A percentile compares a stretch with the other conserved stretches of the same genome.
Evolutionary conservation across 192 early-diverging fungal genomes (phyloP).

Genomic region (Chytriomyces confervae): DNA sequence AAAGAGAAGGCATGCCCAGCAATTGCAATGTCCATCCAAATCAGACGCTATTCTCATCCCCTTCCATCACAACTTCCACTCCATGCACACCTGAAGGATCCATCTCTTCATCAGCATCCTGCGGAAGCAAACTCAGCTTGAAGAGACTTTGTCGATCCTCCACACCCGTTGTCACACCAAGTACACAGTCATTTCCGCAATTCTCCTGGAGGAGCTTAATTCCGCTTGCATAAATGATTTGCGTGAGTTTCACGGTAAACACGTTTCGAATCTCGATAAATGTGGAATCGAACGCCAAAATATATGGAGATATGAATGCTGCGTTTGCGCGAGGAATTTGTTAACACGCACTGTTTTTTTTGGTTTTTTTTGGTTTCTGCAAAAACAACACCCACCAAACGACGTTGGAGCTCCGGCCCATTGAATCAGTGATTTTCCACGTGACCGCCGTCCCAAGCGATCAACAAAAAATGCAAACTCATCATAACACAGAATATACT

Average conservation of each 20-base stretch:
- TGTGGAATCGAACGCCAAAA: conserved; percentile 86
- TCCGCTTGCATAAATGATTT: conserved; percentile 69
- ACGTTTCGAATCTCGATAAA: conserved; percentile 91
- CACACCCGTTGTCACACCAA: not conserved
- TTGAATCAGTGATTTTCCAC: conserved; percentile 78
- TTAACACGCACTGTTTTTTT: too few relatives aligned
- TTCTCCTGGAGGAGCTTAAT: conserved; percentile 64
- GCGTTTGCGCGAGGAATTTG: not conserved
- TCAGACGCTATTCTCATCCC: not conserved
- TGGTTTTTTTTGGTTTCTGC: too few relatives aligned
- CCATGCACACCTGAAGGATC: not conserved
- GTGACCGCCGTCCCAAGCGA: conserved; percentile 77
- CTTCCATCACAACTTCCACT: not conserved
- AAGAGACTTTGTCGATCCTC: conserved; percentile 17
- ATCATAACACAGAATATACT: conserved; percentile 92
- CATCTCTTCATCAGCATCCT: not conserved
- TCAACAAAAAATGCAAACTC: conserved; percentile 94
- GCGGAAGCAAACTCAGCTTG: not conserved
- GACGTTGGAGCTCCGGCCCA: conserved; percentile 89
- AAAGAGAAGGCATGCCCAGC: too few relatives aligned
- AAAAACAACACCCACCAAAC: too few relatives aligned
- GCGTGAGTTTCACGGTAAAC: conserved; percentile 70
- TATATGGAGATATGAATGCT: conserved; percentile 80
- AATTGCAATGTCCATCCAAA: too few relatives aligned
- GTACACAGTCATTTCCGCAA: not conserved